Conservation (phyloP, 352 stramenopile genomes). For the Phytophthora europaea region DNA sequence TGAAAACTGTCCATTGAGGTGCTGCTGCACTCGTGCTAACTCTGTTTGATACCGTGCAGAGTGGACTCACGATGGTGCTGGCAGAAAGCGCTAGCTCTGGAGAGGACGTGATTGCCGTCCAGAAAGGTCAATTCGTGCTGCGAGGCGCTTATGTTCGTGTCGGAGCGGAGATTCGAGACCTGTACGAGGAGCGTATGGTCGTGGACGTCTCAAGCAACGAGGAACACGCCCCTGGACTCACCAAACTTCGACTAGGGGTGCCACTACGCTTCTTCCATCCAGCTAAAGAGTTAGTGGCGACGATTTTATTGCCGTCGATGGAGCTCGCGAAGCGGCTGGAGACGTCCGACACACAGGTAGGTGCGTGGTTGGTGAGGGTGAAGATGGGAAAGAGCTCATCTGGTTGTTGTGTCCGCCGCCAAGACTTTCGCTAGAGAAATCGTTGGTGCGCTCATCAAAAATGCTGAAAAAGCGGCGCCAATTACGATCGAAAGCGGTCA, state of each 20-base stretch:
- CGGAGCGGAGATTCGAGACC: slow-evolving; percentile 35
- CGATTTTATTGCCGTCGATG: slow-evolving; percentile 14
- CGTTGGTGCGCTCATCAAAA: neutral
- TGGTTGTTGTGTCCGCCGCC: neutral
- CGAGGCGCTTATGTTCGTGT: slow-evolving; percentile 32
- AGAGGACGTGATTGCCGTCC: slow-evolving; percentile 25
- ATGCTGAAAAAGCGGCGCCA: neutral
- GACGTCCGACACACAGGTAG: slow-evolving; percentile 21
- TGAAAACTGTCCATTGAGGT: neutral
- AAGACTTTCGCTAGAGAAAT: slow-evolving; percentile 21
- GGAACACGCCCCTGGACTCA: slow-evolving; percentile 12
- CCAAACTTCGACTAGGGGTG: slow-evolving; percentile 23
- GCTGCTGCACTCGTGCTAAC: neutral
- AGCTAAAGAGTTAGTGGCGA: slow-evolving; percentile 38
- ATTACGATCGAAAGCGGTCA: neutral
- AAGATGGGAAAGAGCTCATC: neutral
- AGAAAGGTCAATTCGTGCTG: slow-evolving; percentile 34
- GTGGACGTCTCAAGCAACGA: slow-evolving; percentile 9
- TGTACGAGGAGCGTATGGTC: slow-evolving; percentile 40
- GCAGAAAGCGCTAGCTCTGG: slow-evolving; percentile 22
- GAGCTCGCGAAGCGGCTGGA: slow-evolving; percentile 13
- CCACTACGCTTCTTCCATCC: slow-evolving; percentile 41
- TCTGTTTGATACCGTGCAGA: slow-evolving; percentile 12
- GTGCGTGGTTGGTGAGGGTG: neutral
- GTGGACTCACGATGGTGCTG: slow-evolving; percentile 33